Percentiles rank a stretch among this genome's conserved stretches.
Conservation (phyloP, 2,329 filamentous ascomycete species). For the Mariannaea elegans region DNA sequence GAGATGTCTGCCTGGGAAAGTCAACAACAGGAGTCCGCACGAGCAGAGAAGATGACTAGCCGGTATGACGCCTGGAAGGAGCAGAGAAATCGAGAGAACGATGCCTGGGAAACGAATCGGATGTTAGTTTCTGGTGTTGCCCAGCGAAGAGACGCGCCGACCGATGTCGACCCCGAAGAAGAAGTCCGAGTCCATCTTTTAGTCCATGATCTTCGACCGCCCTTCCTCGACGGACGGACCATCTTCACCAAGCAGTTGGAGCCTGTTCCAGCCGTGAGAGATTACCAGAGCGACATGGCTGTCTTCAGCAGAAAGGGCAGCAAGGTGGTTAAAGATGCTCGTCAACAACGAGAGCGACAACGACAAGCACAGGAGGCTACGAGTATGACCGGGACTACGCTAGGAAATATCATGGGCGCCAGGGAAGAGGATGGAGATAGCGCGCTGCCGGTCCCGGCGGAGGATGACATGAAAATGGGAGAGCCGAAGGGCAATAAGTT, state of each 20-base stretch:
- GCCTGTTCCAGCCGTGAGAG: conserved; percentile 89
- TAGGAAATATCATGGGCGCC: conserved; percentile 95
- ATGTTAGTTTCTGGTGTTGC: conserved; percentile 98
- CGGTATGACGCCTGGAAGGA: conserved; percentile 74
- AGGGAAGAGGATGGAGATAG: conserved; percentile 95
- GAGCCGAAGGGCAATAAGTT: conserved; percentile 73
- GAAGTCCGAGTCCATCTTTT: conserved; percentile 87
- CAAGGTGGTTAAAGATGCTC: conserved; percentile 87
- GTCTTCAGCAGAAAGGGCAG: conserved; percentile 97
- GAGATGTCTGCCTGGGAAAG: conserved; percentile 78
- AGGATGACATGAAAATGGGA: conserved; percentile 70
- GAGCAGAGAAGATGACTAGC: conserved; percentile 82
- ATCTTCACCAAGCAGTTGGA: conserved; percentile 98
- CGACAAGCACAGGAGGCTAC: conserved; percentile 96
- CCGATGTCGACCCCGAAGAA: conserved; percentile 92
- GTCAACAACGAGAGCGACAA: conserved; percentile 91
- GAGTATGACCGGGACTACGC: conserved; percentile 86
- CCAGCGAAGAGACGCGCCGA: conserved; percentile 82
- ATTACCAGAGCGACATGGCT: conserved; percentile 98
- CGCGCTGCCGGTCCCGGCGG: conserved; percentile 78
- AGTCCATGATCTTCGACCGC: conserved; percentile 92
- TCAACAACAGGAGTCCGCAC: conserved; percentile 79
- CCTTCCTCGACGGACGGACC: conserved; percentile 92
- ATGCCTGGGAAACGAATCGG: conserved; percentile 98
- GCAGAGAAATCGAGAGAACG: conserved; percentile 92